These are phyloP conservation scores for Pelagomonas calceolata DNA, from an alignment of 108 stramenopile species.

Conservation along the genomic window DNA sequence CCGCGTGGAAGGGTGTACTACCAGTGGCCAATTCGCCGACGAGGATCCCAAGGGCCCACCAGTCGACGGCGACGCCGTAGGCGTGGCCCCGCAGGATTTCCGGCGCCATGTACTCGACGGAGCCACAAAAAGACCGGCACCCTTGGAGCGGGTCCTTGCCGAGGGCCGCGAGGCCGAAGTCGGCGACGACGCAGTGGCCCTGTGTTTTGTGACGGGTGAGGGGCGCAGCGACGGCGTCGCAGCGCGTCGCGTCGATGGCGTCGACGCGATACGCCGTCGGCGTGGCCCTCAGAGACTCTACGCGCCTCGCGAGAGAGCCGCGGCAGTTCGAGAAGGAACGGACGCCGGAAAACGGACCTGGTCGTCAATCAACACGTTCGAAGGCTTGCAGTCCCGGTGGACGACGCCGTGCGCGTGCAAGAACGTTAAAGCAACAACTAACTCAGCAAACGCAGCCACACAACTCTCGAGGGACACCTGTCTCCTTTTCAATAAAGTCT, in stretches of 20 bases:
- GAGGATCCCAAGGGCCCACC: conserved; percentile 21
- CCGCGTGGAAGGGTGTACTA: conserved; percentile 10
- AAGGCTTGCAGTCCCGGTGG: conserved; percentile 22
- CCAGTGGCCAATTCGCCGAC: conserved; percentile 20
- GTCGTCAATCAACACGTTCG: neutral
- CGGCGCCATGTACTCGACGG: conserved; percentile 49
- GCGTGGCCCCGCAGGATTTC: conserved; percentile 24
- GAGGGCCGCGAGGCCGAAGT: conserved; percentile 43
- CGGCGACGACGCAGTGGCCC: conserved; percentile 42
- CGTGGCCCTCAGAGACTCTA: neutral
- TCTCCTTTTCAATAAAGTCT: neutral
- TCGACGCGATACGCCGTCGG: neutral
- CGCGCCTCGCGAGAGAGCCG: neutral
- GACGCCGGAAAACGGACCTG: neutral
- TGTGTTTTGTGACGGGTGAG: conserved; percentile 17
- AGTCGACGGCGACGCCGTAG: conserved; percentile 17
- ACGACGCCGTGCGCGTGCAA: conserved; percentile 11
- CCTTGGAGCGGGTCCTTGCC: conserved; percentile 1
- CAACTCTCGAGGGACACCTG: conserved; percentile 7
- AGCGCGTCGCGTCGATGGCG: no score
- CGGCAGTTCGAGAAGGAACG: neutral
- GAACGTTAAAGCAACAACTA: conserved; percentile 5
- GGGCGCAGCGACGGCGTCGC: conserved; percentile 25
- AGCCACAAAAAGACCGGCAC: conserved; percentile 37
- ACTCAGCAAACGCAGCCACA: conserved; percentile 7